Percentiles rank a stretch among this genome's conserved stretches.
These are phyloP conservation scores for Fragaria vesca DNA, from an alignment of 306 rosid species.

Conservation along the genomic window DNA sequence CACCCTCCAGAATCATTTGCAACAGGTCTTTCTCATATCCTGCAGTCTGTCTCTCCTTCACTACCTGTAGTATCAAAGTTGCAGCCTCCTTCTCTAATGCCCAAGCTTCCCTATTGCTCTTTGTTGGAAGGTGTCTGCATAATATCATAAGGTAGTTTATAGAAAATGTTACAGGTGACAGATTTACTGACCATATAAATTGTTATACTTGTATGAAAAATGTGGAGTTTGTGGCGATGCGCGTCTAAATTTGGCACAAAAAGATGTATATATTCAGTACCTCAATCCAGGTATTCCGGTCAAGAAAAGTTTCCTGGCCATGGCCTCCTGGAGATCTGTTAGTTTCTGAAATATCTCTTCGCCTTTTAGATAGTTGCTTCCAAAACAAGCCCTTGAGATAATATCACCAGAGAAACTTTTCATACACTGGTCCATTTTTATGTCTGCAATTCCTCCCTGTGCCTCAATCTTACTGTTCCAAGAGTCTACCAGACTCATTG, in stretches of 20 bases:
- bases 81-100: constrained; percentile 42
- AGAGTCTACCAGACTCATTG: neutral
- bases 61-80: constrained; percentile 29
- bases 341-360: constrained; percentile 22
- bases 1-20: constrained; percentile 39
- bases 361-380: constrained; percentile 13
- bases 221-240: neutral
- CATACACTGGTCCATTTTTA: constrained; percentile 6
- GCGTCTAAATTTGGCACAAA: neutral
- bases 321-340: constrained; percentile 11
- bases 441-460: constrained; percentile 10
- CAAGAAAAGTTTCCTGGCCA: constrained; percentile 15
- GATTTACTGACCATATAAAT: neutral
- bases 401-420: constrained; percentile 23
- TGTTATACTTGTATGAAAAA: neutral
- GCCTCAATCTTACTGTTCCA: neutral
- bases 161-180: neutral
- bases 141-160: neutral
- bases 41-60: constrained; percentile 6
- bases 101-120: constrained; percentile 48
- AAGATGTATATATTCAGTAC: neutral
- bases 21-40: constrained; percentile 29
- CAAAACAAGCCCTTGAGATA: constrained; percentile 28
- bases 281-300: constrained; percentile 5
- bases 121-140: constrained; percentile 43